Evolutionary conservation across 345 rosid species (phyloP).

Genomic region (Sonneratia caseolaris): DNA sequence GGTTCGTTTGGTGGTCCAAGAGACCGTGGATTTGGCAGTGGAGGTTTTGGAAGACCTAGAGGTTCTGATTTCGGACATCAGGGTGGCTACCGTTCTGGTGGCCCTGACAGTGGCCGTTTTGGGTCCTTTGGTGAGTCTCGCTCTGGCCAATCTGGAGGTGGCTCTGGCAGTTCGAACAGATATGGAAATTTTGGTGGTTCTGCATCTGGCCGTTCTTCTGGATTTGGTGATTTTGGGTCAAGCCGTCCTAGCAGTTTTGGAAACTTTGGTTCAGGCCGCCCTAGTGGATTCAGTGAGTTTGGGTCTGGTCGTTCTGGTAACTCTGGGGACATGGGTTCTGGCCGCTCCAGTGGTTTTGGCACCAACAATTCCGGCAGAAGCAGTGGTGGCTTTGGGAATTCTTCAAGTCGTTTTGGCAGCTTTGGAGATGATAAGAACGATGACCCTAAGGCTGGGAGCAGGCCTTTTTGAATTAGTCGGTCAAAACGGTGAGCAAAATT

Average conservation of each 20-base stretch:
- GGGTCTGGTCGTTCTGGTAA: slow-evolving; percentile 12
- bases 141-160: slow-evolving; percentile 1
- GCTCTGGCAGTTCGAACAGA: slow-evolving; percentile 21
- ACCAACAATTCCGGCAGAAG: no score
- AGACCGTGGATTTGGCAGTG: slow-evolving; percentile 7
- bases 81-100: slow-evolving; percentile 1
- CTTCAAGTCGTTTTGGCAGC: no score
- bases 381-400: no score
- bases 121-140: slow-evolving; percentile 14
- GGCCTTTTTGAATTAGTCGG: no score
- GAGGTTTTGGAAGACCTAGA: slow-evolving; percentile 13
- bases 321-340: slow-evolving; percentile 4
- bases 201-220: slow-evolving; percentile 24
- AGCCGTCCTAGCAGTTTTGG: slow-evolving; percentile 33
- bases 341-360: slow-evolving; percentile 1
- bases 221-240: slow-evolving; percentile 29
- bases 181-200: slow-evolving; percentile 21
- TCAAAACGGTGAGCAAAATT: no score
- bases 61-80: slow-evolving; percentile 14
- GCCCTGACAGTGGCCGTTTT: neutral
- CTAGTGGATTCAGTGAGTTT: slow-evolving; percentile 10
- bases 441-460: no score
- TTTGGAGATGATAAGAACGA: no score
- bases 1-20: slow-evolving; percentile 24
- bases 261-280: slow-evolving; percentile 8